These are phyloP conservation scores for Hysterangium stoloniferum DNA, from an alignment of 768 basidiomycete genomes.

Conservation along the genomic window DNA sequence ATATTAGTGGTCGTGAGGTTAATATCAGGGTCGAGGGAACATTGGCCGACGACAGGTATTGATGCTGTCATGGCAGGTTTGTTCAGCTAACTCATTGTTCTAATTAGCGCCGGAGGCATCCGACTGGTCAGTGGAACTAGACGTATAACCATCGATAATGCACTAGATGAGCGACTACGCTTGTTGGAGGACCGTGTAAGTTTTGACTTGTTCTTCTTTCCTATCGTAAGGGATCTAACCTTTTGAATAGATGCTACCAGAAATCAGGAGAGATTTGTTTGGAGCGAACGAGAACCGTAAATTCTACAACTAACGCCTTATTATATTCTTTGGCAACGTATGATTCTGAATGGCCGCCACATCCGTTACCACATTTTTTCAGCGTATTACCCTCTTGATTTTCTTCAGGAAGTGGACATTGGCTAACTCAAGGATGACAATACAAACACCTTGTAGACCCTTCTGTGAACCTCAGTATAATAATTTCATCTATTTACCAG, in stretches of 20 bases:
- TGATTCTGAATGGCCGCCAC: too few relatives aligned
- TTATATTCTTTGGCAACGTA: too few relatives aligned
- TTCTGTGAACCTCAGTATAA: too few relatives aligned
- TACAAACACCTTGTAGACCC: too few relatives aligned
- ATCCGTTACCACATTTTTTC: too few relatives aligned
- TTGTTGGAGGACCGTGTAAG: conserved; percentile 84
- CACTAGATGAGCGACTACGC: conserved; percentile 83
- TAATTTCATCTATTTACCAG: too few relatives aligned
- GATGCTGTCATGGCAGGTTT: conserved; percentile 23
- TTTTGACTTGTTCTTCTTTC: conserved; percentile 6
- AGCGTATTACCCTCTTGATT: too few relatives aligned
- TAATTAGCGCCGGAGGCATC: conserved; percentile 75
- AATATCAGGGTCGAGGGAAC: conserved; percentile 51
- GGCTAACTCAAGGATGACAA: too few relatives aligned
- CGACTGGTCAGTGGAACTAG: conserved; percentile 62
- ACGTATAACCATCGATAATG: conserved; percentile 89
- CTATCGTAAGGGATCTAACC: background rate
- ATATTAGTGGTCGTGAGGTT: conserved; percentile 66
- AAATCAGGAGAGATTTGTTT: conserved; percentile 84
- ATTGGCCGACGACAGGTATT: conserved; percentile 60
- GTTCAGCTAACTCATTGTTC: background rate
- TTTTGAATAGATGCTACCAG: conserved; percentile 77
- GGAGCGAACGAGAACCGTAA: conserved; percentile 88
- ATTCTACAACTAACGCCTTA: conserved; percentile 47
- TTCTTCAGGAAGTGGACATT: too few relatives aligned